Percentiles rank a stretch among this genome's conserved stretches.
Conservation (phyloP, 2,329 filamentous ascomycete species). For the Fusarium sp. region DNA sequence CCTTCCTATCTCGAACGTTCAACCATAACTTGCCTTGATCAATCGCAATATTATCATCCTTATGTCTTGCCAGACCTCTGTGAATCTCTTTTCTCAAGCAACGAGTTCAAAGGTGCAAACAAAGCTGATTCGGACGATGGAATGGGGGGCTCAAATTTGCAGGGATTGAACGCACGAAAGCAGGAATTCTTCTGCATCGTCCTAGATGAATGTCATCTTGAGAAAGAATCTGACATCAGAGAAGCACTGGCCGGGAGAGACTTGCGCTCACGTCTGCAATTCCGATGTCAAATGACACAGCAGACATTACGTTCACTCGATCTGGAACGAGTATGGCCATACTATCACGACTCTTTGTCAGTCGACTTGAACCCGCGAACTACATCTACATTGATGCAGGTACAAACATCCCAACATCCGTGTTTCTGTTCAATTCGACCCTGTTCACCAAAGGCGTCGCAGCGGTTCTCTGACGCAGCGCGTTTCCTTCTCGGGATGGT, state of each 20-base stretch:
- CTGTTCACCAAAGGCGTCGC: background rate
- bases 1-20: rapidly evolving
- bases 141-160: background rate
- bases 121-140: background rate
- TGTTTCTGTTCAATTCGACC: rapidly evolving
- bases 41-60: no score
- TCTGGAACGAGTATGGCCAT: rapidly evolving
- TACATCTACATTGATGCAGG: no score
- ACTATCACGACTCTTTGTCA: background rate
- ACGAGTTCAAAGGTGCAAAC: rapidly evolving
- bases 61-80: no score
- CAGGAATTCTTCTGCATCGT: no score
- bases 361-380: no score
- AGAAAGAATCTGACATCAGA: no score
- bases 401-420: background rate
- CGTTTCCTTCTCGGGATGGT: rapidly evolving
- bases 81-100: no score
- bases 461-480: rapidly evolving
- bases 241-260: no score
- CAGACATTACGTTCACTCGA: rapidly evolving
- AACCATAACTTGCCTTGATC: no score
- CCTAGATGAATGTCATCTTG: no score
- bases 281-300: background rate
- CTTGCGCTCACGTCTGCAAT: background rate
- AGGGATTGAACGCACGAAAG: no score